Percentiles rank a stretch among this genome's conserved stretches.
These are phyloP conservation scores for Graphiopsis chlorocephala DNA, from an alignment of 2,329 filamentous ascomycete species.

Conservation along the genomic window DNA sequence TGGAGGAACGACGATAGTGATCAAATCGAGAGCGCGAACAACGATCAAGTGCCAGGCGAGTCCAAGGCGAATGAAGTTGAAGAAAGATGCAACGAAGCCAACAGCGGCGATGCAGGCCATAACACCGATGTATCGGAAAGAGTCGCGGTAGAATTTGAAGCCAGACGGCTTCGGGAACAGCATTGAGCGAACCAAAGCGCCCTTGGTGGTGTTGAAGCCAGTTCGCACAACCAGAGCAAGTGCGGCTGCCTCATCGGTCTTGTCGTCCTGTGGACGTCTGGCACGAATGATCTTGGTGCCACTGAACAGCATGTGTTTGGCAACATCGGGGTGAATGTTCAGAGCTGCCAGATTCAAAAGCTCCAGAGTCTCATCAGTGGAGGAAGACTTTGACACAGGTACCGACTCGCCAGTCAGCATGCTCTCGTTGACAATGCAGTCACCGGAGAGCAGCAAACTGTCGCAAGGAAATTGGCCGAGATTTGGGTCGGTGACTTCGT, in stretches of 20 bases:
- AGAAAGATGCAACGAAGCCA: slow-evolving; percentile 84
- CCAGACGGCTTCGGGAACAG: slow-evolving; percentile 96
- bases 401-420: slow-evolving; percentile 98
- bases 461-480: slow-evolving; percentile 87
- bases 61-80: slow-evolving; percentile 85
- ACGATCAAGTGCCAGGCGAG: slow-evolving; percentile 88
- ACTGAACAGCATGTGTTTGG: slow-evolving; percentile 87
- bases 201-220: slow-evolving; percentile 97
- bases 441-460: slow-evolving; percentile 83
- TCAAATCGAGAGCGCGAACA: slow-evolving; percentile 86
- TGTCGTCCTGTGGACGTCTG: slow-evolving; percentile 79
- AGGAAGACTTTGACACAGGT: slow-evolving; percentile 87
- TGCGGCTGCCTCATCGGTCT: slow-evolving; percentile 83
- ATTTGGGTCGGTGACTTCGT: slow-evolving; percentile 92
- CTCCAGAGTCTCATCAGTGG: slow-evolving; percentile 74
- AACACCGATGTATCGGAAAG: slow-evolving; percentile 94
- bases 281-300: slow-evolving; percentile 95
- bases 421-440: slow-evolving; percentile 98
- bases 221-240: slow-evolving; percentile 90
- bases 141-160: slow-evolving; percentile 98
- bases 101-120: slow-evolving; percentile 84
- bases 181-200: slow-evolving; percentile 93
- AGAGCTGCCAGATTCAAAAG: slow-evolving; percentile 75
- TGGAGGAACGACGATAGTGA: slow-evolving; percentile 95
- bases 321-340: slow-evolving; percentile 77